Base-by-base conservation (phyloP, 202 grass and related monocot species). In the Musa balbisiana region DNA sequence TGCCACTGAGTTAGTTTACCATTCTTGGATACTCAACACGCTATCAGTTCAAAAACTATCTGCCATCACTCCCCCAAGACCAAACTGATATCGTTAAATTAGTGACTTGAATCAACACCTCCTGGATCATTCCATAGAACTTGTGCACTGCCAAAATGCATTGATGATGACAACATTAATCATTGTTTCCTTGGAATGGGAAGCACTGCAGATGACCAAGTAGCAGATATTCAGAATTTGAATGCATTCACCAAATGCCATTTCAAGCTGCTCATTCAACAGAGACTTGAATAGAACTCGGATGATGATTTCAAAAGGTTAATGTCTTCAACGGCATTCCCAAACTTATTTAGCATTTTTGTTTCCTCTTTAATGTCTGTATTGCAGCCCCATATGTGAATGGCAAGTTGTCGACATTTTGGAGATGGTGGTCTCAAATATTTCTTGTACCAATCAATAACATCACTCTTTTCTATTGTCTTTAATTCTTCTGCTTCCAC, bases 401-500 rank as follows among this genome's bases (percentile, higher is more conserved):
- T 67, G 49, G 91, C 81, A 64, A 99, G 74, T 69, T 84, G 83
- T 76, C 91, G 89, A 53, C 83, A 80, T 62, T 88, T 94, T 16
- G 87, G 79, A 49, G 95, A 89, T 53, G 82, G 55, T 21, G 77
- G 69, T 73, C 62, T 90, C 76, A 99, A 86, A 78, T 99, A 99
- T 67, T 79, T 88, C 65, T 99, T 90, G 80, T 76, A 99, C 84
- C 91, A 89, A 50, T 73, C 70, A 11, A 94, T 92, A 29, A 99
- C 82, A 73, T 99, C 91, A 59, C 84, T 86, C 89, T 99, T 99
- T 54, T 80, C 60, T 62, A 99, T 74, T 71, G 85, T 88, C 78
- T 76, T 92, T 50, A 99, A 83, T 75, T 99, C 95, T 82, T 99
- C 91, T 43, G 91, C 87, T 87, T 99, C 95, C 64, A 94, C 76